Evolutionary conservation across 139 green algal genomes (phyloP).

Genomic region (Desmodesmus armatus): DNA sequence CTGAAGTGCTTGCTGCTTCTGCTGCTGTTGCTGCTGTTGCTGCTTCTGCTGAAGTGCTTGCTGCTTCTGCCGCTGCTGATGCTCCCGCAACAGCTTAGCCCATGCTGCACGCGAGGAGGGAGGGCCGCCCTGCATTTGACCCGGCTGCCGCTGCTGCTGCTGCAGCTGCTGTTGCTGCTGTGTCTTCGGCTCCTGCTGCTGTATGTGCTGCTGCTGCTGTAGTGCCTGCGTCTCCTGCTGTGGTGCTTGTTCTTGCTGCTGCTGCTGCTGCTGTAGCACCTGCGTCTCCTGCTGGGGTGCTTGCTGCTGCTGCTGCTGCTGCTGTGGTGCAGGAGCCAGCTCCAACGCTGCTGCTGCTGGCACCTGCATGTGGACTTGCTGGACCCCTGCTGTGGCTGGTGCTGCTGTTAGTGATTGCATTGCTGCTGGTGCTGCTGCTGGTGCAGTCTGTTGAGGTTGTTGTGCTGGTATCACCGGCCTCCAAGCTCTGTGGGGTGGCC

Average conservation of each 20-base stretch:
- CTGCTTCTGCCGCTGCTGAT: too few relatives aligned
- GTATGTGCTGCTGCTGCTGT: neutral
- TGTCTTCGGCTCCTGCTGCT: neutral
- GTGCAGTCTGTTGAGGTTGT: neutral
- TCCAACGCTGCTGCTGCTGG: too few relatives aligned
- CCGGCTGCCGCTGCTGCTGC: neutral
- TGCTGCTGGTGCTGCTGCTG: slow-evolving; percentile 18
- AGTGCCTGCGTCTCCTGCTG: neutral
- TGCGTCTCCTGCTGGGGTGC: neutral
- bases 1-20: neutral
- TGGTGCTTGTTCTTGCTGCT: neutral
- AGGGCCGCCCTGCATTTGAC: too few relatives aligned
- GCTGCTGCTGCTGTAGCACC: neutral
- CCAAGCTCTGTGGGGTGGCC: neutral
- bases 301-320: too few relatives aligned
- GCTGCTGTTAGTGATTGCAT: too few relatives aligned
- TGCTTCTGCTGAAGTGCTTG: neutral
- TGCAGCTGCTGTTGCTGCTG: neutral
- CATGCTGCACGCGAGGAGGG: too few relatives aligned
- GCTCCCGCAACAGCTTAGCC: too few relatives aligned
- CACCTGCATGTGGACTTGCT: too few relatives aligned
- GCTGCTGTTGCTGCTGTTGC: neutral
- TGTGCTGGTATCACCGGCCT: neutral
- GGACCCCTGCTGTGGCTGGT: too few relatives aligned
- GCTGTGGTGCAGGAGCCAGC: too few relatives aligned